phyloP scores from a whole-genome alignment of 129 eudicot genomes.

The Deinandra increscens region DNA sequence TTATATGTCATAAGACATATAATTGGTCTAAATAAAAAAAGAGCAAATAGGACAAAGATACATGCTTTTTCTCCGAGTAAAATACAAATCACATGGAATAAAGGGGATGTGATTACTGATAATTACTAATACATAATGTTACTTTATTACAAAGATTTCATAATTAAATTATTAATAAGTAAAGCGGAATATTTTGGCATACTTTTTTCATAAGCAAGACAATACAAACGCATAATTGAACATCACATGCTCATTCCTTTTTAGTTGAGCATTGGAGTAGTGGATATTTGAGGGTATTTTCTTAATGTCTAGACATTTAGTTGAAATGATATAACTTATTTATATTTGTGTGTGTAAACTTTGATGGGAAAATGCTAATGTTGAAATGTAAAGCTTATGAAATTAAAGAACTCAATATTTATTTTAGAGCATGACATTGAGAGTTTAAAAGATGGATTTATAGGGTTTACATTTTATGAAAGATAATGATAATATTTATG shows the following conservation, averaged over 20 bases:
- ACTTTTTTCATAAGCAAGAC: conserved; percentile 72
- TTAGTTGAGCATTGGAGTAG: conserved; percentile 14
- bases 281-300: conserved; percentile 18
- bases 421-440: no score
- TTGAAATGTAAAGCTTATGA: no score
- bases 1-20: conserved; percentile 12
- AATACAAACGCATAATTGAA: conserved; percentile 58
- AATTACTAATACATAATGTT: conserved; percentile 25
- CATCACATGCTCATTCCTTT: conserved; percentile 59
- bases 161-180: conserved; percentile 20
- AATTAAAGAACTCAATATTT: no score
- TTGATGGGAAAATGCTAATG: no score
- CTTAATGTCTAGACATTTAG: neutral
- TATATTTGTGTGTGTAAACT: no score
- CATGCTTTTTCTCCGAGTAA: conserved; percentile 26
- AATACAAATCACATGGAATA: conserved; percentile 9
- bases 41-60: conserved; percentile 30
- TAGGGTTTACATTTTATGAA: no score
- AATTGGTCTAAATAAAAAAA: conserved; percentile 4
- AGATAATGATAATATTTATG: no score
- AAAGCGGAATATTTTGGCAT: conserved; percentile 35
- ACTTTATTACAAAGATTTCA: conserved; percentile 37
- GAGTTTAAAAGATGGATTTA: no score
- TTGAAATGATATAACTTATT: neutral
- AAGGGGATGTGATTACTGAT: conserved; percentile 24